Evolutionary conservation across 2,329 filamentous ascomycete genomes (phyloP).

Genomic region (Pleoardoris graminearum): DNA sequence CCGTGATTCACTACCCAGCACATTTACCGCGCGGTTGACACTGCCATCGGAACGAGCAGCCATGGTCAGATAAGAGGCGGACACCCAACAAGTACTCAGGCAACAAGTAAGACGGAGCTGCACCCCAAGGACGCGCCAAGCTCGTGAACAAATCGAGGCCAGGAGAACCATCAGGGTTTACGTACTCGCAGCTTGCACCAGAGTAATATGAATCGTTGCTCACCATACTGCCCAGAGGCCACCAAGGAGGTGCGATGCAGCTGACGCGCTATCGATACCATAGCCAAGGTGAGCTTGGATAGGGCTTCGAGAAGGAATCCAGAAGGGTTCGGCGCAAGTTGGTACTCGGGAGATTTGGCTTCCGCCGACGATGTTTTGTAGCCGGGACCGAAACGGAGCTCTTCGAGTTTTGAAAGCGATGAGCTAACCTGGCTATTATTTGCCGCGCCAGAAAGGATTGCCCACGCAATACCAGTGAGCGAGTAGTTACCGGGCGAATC

Average conservation of each 20-base stretch:
- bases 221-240: constrained; percentile 51
- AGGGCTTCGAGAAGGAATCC: constrained; percentile 50
- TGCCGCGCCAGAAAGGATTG: constrained; percentile 41
- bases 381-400: constrained; percentile 40
- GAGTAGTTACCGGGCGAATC: constrained; percentile 36
- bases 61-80: too few relatives aligned
- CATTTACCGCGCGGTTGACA: too few relatives aligned
- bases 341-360: constrained; percentile 15
- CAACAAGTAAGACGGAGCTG: constrained; percentile 51
- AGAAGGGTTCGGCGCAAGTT: constrained; percentile 50
- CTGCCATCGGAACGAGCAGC: too few relatives aligned
- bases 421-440: constrained; percentile 34
- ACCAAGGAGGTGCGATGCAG: constrained; percentile 38
- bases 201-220: constrained; percentile 40
- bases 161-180: constrained; percentile 45
- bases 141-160: constrained; percentile 51
- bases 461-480: constrained; percentile 38
- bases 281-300: constrained; percentile 25
- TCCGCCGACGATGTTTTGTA: constrained; percentile 36
- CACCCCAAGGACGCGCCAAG: constrained; percentile 52
- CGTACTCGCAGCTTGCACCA: constrained; percentile 53
- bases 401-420: constrained; percentile 32
- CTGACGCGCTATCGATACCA: constrained; percentile 7
- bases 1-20: too few relatives aligned
- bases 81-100: constrained; percentile 25